A percentile compares a stretch with the other conserved stretches of the same genome.
phyloP scores from a whole-genome alignment of 768 basidiomycete species.

The Hericium erinaceus region DNA sequence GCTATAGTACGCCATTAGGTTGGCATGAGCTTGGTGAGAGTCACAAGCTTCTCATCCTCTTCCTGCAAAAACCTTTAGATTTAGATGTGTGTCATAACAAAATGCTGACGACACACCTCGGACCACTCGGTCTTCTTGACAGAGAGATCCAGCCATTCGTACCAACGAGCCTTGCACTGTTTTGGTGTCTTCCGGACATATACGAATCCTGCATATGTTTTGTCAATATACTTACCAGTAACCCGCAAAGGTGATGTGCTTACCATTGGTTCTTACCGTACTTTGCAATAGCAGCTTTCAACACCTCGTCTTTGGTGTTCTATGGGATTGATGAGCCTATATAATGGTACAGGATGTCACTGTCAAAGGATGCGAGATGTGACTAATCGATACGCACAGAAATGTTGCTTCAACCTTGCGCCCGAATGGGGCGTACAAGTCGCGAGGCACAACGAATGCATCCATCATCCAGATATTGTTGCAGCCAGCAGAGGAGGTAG shows the following conservation, averaged over 20 bases:
- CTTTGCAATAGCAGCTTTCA: conserved; percentile 97
- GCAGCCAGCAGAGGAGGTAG: too few species aligned
- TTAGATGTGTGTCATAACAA: background rate
- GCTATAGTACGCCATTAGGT: conserved; percentile 99
- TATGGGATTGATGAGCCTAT: conserved; percentile 21
- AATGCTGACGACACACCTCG: conserved; percentile 47
- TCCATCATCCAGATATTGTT: too few species aligned
- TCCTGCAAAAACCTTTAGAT: conserved; percentile 38
- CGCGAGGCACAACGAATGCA: too few species aligned
- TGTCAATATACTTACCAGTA: background rate
- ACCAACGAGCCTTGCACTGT: conserved; percentile 99
- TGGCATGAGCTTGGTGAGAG: conserved; percentile 97
- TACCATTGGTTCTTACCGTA: conserved; percentile 96
- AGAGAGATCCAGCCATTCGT: conserved; percentile 98
- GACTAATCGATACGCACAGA: too few species aligned
- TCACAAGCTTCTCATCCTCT: conserved; percentile 96
- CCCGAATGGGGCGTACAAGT: too few species aligned
- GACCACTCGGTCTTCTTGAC: conserved; percentile 99
- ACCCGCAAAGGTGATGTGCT: conserved; percentile 7
- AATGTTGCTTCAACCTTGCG: too few species aligned
- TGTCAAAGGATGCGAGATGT: too few species aligned
- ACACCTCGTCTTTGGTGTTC: conserved; percentile 97
- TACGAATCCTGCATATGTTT: conserved; percentile 54
- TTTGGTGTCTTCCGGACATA: conserved; percentile 81
- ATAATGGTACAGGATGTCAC: background rate